Evolutionary conservation across 2,329 filamentous ascomycete species (phyloP).

Genomic region (Fusarium caatingaense): DNA sequence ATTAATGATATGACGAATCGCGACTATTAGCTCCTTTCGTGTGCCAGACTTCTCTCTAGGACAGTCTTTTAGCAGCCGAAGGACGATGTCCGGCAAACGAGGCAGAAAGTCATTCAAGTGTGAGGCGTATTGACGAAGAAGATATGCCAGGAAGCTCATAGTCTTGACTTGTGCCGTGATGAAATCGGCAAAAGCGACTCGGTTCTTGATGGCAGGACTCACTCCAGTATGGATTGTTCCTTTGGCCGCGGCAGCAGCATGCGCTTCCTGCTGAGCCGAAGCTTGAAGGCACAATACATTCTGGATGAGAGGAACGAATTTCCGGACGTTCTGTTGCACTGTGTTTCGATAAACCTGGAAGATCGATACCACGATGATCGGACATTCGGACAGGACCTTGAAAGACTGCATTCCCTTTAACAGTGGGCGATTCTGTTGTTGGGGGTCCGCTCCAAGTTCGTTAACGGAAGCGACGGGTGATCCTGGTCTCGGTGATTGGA

Average conservation of each 20-base stretch:
- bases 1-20: constrained; percentile 98
- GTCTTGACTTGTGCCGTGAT: constrained; percentile 99
- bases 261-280: constrained; percentile 91
- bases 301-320: constrained; percentile 95
- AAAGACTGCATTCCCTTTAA: constrained; percentile 98
- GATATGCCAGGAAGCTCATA: constrained; percentile 97
- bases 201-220: constrained; percentile 91
- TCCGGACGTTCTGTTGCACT: constrained; percentile 85
- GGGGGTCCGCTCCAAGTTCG: constrained; percentile 83
- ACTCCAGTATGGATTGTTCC: constrained; percentile 91
- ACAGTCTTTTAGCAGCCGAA: constrained; percentile 91
- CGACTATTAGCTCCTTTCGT: constrained; percentile 93
- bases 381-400: constrained; percentile 97
- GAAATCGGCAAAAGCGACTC: constrained; percentile 94
- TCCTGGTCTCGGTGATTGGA: constrained; percentile 88
- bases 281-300: constrained; percentile 88
- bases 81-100: constrained; percentile 86
- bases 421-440: constrained; percentile 83
- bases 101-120: constrained; percentile 90
- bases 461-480: constrained; percentile 87
- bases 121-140: constrained; percentile 87
- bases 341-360: constrained; percentile 90
- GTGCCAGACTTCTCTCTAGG: constrained; percentile 93
- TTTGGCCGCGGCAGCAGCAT: constrained; percentile 82
- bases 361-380: constrained; percentile 98